Base-by-base conservation (phyloP, 1,139 yeast genomes). In the Blastobotrys ciferrii region DNA sequence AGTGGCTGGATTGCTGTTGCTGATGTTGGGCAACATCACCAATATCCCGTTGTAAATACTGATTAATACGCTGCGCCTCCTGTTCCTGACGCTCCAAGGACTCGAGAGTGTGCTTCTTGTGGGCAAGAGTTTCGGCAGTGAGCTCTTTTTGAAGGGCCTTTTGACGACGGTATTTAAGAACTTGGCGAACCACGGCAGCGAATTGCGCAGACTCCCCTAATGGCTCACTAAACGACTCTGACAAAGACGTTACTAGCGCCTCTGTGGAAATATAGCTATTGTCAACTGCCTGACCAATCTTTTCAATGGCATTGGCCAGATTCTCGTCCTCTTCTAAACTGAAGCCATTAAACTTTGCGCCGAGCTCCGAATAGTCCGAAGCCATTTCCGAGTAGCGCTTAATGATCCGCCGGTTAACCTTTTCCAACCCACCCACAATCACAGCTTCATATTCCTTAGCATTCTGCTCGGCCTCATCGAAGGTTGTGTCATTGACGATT, bases 221-320 rank as follows among this genome's bases (percentile, higher is more conserved):
- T 3, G 95, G 95, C 62, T 91, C 98, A 36, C 87, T 78, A 57
- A 89, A 83, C 48, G 81, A 80, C 7, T 87, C 78, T 53, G 87
- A 82, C 42, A 91, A 71, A 42, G 81, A 79, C 36, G 81, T 77
- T n/a, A 84, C 82, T 18, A 91, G 72, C 3, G 81, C 74, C 54
- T 83, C 86, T 35, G 88, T 75, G 12, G 86, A 76, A 38, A 84
- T 73, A 50, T 81, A 82, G 32, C 82, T 80, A 40, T 86, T 76
- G 62, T 88, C 96, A 59, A 85, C 82, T 0, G 86, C 82, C 61
- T 84, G 88, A 2, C 97, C 96, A 12, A 87, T 76, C 53, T 81
- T 79, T 56, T 89, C 95, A 43, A 88, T 72, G 2, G 76, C 75
- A 4, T 75, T 68, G 2, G 80, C 75, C 39, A 77, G 58, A 35